Evolutionary conservation across 2,329 filamentous ascomycete genomes (phyloP), one percentile per base, ranked within the genome.

Genomic region (Sporothrix pallida): DNA sequence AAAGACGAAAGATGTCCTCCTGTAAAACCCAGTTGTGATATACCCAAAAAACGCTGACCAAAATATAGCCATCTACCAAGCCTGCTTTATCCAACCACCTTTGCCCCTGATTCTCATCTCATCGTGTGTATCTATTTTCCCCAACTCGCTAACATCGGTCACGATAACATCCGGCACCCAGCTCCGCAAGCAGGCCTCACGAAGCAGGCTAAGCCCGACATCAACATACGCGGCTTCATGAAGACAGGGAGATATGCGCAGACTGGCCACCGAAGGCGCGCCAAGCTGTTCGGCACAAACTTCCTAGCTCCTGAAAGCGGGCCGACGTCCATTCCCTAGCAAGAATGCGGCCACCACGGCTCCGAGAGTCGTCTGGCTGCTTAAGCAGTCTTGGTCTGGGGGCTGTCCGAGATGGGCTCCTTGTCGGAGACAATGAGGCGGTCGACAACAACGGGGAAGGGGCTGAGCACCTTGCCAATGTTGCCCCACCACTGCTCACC

Each of bases 401-500:
- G 80, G 56, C 74, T 74, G 75, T 81, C 79, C 13, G 78, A 79
- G 31, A 83, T 78, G 15, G 79, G 79, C 78, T 85, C 84, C 76
- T 82, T 81, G 76, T 89, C 87, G 0, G 86, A 86, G 73, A 89
- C 80, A 60, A 91, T 85, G 76, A 89, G 86, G 12, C 82, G 83
- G 42, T 87, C 82, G 70, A 83, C 86, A 17, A 91, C 88, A 13
- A 88, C 85, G 1, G 90, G 91, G 82, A 91, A 92, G 3, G 91
- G 89, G 50, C 88, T 91, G 72, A 93, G 84, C 20, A 92, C 90
- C 79, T 90, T 89, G 78, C 85, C 88, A 77, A 93, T 91, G 77
- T 92, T 88, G 67, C 91, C 91, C 91, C 91, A 93, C 91, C 91
- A 93, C 52, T 85, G 79, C 83, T 91, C 88, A 5, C 90, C 90